phyloP scores from a whole-genome alignment of 2,329 filamentous ascomycete genomes.

The Penicillium digitatum region DNA sequence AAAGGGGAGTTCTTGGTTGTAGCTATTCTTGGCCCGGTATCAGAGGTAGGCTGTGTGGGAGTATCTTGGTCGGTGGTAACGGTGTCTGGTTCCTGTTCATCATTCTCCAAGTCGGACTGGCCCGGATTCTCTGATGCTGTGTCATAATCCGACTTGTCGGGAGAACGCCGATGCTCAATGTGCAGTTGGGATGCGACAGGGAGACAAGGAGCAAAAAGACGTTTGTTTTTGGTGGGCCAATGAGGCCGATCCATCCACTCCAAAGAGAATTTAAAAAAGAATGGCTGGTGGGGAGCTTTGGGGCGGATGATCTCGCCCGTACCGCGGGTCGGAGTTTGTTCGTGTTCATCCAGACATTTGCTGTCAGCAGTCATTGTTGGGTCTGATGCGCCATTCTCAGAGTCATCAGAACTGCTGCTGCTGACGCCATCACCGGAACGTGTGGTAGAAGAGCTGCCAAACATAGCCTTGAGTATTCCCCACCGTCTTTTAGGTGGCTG shows the following conservation, averaged over 20 bases:
- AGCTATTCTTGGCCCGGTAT: constrained; percentile 10
- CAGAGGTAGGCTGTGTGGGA: constrained; percentile 2
- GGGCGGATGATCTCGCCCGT: constrained; percentile 30
- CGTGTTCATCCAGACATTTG: constrained; percentile 28
- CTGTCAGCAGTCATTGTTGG: constrained; percentile 21
- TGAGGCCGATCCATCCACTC: constrained; percentile 58
- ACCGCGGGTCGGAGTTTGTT: constrained; percentile 19
- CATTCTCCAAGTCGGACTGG: constrained; percentile 13
- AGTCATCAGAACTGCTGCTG: constrained; percentile 38
- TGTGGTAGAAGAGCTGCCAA: constrained; percentile 44
- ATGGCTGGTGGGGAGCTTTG: constrained; percentile 50
- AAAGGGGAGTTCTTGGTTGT: constrained; percentile 20
- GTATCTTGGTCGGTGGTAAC: constrained; percentile 6
- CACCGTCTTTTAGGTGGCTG: constrained; percentile 44
- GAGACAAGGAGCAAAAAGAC: constrained; percentile 54
- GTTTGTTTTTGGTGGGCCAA: constrained; percentile 49
- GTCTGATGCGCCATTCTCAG: constrained; percentile 30
- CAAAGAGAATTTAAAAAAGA: constrained; percentile 65
- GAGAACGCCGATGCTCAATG: constrained; percentile 43
- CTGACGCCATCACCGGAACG: constrained; percentile 44
- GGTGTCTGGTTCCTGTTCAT: constrained; percentile 15
- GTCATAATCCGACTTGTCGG: constrained; percentile 25
- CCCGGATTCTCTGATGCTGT: constrained; percentile 23
- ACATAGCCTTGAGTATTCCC: constrained; percentile 50
- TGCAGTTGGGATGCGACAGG: constrained; percentile 54